Conservation (phyloP, 306 rosid species). For the Hippophae gyantsensis region DNA sequence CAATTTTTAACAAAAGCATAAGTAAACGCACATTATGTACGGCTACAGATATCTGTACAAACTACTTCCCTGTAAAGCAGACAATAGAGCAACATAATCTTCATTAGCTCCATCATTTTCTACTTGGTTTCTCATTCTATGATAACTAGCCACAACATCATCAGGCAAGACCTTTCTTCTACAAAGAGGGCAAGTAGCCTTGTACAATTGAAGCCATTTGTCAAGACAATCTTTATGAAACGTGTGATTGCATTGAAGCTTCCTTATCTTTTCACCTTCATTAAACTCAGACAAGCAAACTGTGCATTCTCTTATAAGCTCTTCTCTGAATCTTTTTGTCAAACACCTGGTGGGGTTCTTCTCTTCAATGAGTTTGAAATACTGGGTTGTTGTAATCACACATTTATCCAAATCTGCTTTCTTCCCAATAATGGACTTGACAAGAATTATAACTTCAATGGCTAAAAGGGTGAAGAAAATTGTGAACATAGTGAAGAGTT, state of each 20-base stretch:
- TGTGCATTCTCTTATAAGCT: conserved; percentile 36
- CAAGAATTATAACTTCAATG: conserved; percentile 32
- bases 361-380: conserved; percentile 60
- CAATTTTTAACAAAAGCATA: no score
- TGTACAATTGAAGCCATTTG: conserved; percentile 59
- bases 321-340: conserved; percentile 8
- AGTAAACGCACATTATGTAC: neutral
- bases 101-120: conserved; percentile 46
- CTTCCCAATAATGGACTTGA: conserved; percentile 28
- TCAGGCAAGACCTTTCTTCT: conserved; percentile 67
- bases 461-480: conserved; percentile 48
- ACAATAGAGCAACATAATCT: conserved; percentile 44
- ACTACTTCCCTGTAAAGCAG: conserved; percentile 47
- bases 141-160: conserved; percentile 45
- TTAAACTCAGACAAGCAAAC: conserved; percentile 72
- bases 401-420: conserved; percentile 31
- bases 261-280: conserved; percentile 65
- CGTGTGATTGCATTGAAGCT: conserved; percentile 59
- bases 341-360: conserved; percentile 44
- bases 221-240: conserved; percentile 82
- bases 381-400: conserved; percentile 52
- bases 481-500: conserved; percentile 41
- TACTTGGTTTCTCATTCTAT: conserved; percentile 45
- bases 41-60: conserved; percentile 41
- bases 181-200: conserved; percentile 90